Evolutionary conservation across 2,329 filamentous ascomycete genomes (phyloP).

Genomic region (Coleophoma cylindrospora): DNA sequence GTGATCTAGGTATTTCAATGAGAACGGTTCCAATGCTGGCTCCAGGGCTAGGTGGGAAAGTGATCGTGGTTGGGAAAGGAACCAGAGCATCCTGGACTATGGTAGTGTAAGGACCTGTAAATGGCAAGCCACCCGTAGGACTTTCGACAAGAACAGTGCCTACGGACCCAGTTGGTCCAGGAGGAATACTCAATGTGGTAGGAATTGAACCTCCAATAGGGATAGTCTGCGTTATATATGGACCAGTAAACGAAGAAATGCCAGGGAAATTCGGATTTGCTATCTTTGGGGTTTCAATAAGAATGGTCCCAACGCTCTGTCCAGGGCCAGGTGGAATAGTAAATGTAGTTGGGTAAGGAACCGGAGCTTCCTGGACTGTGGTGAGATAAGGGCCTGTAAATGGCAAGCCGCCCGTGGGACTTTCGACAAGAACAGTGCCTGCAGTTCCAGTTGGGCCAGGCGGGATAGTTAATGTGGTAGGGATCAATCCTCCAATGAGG

Average conservation of each 20-base stretch:
- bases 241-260: not conserved
- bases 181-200: not conserved
- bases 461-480: not conserved
- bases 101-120: no score
- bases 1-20: not conserved
- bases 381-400: not conserved
- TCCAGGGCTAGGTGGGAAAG: not conserved
- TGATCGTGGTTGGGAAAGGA: not conserved
- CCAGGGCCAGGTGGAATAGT: not conserved
- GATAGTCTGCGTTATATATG: not conserved
- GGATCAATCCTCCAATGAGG: not conserved
- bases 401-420: not conserved
- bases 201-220: not conserved
- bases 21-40: not conserved
- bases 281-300: not conserved
- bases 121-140: not conserved
- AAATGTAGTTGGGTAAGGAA: not conserved
- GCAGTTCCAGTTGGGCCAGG: not conserved
- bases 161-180: not conserved
- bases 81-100: not conserved
- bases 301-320: not conserved
- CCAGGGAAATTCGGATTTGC: not conserved
- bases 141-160: not conserved
- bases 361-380: no score
- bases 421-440: not conserved